phyloP scores from a whole-genome alignment of 2,329 filamentous ascomycete species.

The Phialophora tarda region DNA sequence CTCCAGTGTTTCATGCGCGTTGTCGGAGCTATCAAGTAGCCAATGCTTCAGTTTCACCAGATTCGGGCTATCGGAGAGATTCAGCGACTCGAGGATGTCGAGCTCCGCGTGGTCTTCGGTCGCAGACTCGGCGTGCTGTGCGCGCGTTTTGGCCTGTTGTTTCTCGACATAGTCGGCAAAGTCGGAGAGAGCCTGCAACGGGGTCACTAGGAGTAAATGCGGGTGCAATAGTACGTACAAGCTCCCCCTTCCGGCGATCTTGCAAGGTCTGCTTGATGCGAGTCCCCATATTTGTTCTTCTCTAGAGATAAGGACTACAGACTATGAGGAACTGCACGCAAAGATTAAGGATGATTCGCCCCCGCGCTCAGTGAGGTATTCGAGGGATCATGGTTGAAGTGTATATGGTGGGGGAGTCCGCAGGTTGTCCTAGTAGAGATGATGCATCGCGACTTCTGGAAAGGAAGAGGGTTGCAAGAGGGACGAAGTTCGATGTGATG shows the following conservation, averaged over 20 bases:
- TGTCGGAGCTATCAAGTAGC: constrained; percentile 64
- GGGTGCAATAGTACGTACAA: constrained; percentile 59
- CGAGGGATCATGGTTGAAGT: constrained; percentile 49
- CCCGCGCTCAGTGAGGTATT: constrained; percentile 50
- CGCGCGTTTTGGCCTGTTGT: constrained; percentile 69
- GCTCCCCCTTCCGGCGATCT: constrained; percentile 85
- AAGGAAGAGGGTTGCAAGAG: not conserved
- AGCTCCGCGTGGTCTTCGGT: constrained; percentile 82
- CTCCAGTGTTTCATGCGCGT: constrained; percentile 64
- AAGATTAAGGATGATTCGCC: constrained; percentile 42
- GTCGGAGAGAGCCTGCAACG: constrained; percentile 76
- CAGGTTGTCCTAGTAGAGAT: constrained; percentile 24
- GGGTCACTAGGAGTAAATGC: constrained; percentile 19
- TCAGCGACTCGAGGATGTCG: constrained; percentile 81
- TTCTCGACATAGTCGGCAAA: constrained; percentile 98
- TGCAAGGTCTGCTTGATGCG: constrained; percentile 68
- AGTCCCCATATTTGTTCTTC: constrained; percentile 54
- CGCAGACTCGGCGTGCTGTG: constrained; percentile 47
- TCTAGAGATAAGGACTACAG: not conserved
- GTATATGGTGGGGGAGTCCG: not conserved
- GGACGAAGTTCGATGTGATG: constrained; percentile 5
- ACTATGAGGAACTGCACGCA: constrained; percentile 9
- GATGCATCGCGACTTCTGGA: constrained; percentile 14
- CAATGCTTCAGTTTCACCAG: constrained; percentile 75
- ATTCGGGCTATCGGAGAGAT: constrained; percentile 71